Conservation (phyloP, 2,329 filamentous ascomycete species). For the Fusarium subglutinans region DNA sequence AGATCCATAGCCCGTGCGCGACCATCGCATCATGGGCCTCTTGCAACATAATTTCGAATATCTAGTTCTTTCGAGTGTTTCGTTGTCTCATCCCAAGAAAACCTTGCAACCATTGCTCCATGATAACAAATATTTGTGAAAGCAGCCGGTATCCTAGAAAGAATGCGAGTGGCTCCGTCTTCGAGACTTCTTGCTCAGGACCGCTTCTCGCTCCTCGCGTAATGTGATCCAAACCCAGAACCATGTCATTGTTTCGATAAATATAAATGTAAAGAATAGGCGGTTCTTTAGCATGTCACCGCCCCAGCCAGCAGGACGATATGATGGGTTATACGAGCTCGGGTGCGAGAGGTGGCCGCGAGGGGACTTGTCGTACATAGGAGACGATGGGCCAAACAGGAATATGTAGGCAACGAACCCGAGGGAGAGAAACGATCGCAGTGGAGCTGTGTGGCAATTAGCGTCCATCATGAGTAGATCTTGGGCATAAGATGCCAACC, state of each 20-base stretch:
- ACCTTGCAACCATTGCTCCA: background rate
- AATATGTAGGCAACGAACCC: slow-evolving; percentile 71
- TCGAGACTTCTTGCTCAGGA: slow-evolving; percentile 53
- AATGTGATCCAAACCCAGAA: slow-evolving; percentile 84
- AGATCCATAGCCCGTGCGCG: background rate
- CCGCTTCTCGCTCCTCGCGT: slow-evolving; percentile 67
- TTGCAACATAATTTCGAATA: background rate
- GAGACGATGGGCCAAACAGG: slow-evolving; percentile 63
- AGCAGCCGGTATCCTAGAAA: background rate
- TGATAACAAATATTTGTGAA: background rate
- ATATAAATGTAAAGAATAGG: slow-evolving; percentile 84
- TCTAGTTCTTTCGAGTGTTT: background rate
- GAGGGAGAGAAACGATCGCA: slow-evolving; percentile 73
- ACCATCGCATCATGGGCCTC: no score
- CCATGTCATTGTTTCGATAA: slow-evolving; percentile 85
- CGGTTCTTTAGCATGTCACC: slow-evolving; percentile 82
- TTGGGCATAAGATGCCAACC: slow-evolving; percentile 58
- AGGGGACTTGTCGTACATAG: slow-evolving; percentile 52
- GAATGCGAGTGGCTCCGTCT: slow-evolving; percentile 38
- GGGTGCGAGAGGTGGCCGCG: slow-evolving; percentile 37
- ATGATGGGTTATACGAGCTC: slow-evolving; percentile 47
- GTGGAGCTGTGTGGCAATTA: slow-evolving; percentile 58
- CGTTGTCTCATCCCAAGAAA: background rate
- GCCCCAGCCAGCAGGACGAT: slow-evolving; percentile 57
- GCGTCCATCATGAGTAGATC: slow-evolving; percentile 27